Conservation (phyloP, 2,329 filamentous ascomycete genomes). For the Catunica adiposa region DNA sequence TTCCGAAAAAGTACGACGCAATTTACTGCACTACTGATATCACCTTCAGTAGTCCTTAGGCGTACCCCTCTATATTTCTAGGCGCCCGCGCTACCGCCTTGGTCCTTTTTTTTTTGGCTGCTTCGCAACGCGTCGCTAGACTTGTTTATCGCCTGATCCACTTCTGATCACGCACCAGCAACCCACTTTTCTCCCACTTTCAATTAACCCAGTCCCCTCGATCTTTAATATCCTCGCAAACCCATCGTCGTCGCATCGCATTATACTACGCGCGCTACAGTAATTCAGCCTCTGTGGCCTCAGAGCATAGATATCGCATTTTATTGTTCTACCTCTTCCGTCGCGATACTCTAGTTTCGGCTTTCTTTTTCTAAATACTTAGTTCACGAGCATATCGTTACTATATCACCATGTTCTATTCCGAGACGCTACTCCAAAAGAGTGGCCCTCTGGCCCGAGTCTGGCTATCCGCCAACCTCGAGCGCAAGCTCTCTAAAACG, state of each 20-base stretch:
- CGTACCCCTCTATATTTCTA: background rate
- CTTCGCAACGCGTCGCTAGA: conserved; percentile 5
- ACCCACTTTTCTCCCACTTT: conserved; percentile 8
- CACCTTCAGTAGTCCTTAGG: background rate
- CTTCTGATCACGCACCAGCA: conserved; percentile 4
- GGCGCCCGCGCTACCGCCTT: background rate
- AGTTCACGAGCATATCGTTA: background rate
- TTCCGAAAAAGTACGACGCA: too few species aligned
- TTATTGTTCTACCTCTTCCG: background rate
- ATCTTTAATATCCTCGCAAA: background rate
- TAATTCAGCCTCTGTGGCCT: conserved; percentile 1
- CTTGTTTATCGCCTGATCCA: conserved; percentile 4
- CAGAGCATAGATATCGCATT: background rate
- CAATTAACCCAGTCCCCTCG: conserved; percentile 5
- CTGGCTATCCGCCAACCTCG: conserved; percentile 94
- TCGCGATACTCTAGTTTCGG: background rate
- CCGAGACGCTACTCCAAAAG: conserved; percentile 87
- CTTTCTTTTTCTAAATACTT: background rate
- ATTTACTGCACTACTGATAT: background rate
- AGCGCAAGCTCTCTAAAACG: conserved; percentile 95
- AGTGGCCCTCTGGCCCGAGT: conserved; percentile 92
- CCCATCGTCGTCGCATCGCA: conserved; percentile 4
- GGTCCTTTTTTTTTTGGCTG: background rate
- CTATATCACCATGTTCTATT: conserved; percentile 71
- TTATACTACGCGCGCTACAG: background rate